Evolutionary conservation across 140 eudicot species (phyloP).

Genomic region (Oenanthe javanica): DNA sequence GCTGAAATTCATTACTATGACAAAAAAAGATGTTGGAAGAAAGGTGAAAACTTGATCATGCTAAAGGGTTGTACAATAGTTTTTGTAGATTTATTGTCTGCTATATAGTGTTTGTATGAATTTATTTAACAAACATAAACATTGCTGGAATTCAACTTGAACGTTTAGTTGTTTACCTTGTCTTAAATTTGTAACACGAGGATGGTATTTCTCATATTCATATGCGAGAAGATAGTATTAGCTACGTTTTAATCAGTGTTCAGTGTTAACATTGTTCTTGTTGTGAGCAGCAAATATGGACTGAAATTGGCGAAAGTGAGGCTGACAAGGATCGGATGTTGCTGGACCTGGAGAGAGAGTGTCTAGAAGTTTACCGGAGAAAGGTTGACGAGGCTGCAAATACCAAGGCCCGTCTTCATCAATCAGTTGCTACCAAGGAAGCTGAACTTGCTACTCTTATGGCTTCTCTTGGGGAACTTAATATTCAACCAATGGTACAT

Average conservation of each 20-base stretch:
- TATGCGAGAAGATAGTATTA: background rate
- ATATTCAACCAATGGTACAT: constrained; percentile 51
- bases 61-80: background rate
- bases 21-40: background rate
- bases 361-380: constrained; percentile 62
- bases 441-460: constrained; percentile 83
- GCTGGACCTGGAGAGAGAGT: constrained; percentile 77
- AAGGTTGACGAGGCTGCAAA: constrained; percentile 86
- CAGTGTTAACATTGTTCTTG: background rate
- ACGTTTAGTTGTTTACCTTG: too few relatives aligned
- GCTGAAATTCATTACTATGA: background rate
- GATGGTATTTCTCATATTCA: background rate
- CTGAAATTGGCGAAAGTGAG: constrained; percentile 79
- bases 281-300: constrained; percentile 75
- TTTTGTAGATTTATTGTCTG: background rate
- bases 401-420: constrained; percentile 70
- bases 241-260: background rate
- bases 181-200: background rate
- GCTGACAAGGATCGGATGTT: constrained; percentile 72
- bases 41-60: background rate
- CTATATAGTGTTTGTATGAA: background rate
- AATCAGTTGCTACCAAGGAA: constrained; percentile 73
- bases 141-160: background rate
- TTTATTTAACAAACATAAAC: background rate
- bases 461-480: constrained; percentile 70